A percentile compares a stretch with the other conserved stretches of the same genome.
Evolutionary conservation across 169 alveolate genomes (phyloP).

Genomic region (Plasmodium knowlesi): DNA sequence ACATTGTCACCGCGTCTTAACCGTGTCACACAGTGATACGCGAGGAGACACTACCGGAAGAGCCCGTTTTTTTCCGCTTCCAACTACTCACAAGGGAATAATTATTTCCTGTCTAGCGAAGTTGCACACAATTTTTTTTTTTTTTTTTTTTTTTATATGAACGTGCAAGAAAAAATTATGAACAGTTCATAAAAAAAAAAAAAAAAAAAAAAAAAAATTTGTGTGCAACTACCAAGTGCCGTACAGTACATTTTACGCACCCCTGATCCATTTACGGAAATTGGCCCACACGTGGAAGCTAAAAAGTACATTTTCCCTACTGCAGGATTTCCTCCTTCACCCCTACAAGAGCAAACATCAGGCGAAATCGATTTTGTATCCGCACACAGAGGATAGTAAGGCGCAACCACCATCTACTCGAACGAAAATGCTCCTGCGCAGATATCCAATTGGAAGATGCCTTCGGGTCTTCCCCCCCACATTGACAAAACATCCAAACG

Average conservation of each 20-base stretch:
- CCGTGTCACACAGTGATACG: not conserved
- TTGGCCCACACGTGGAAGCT: not conserved
- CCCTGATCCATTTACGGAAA: not conserved
- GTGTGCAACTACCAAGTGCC: not conserved
- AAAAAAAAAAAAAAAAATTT: not conserved
- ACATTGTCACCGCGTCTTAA: not conserved
- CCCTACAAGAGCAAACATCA: not conserved
- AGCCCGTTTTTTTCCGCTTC: not conserved
- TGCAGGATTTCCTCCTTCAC: no score
- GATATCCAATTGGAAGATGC: not conserved
- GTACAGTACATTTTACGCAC: not conserved
- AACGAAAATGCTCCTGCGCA: slow-evolving; percentile 4
- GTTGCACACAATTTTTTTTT: slow-evolving; percentile 11
- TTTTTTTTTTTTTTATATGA: not conserved
- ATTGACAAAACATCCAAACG: not conserved
- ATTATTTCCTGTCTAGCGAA: not conserved
- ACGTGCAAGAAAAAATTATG: slow-evolving; percentile 7
- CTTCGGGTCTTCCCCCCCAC: not conserved
- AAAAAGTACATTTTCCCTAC: not conserved
- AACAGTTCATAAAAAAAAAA: slow-evolving; percentile 20
- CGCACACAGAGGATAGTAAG: not conserved
- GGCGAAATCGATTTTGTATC: not conserved
- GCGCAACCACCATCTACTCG: not conserved
- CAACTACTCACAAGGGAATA: not conserved
- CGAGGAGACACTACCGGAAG: not conserved